Evolutionary conservation across 306 rosid genomes (phyloP).

Genomic region (Lagenaria siceraria): DNA sequence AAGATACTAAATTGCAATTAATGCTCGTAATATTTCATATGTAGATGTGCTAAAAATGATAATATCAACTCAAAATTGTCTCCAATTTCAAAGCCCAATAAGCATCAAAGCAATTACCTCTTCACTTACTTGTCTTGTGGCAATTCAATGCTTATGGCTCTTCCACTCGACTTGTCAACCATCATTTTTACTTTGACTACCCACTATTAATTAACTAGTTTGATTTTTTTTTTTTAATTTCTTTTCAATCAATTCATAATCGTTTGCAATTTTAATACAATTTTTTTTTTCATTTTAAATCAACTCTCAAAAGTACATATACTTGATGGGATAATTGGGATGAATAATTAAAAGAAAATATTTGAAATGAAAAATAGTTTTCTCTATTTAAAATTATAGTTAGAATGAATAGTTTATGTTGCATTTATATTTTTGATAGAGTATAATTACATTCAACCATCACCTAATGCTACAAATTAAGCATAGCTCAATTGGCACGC

Average conservation of each 20-base stretch:
- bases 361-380: no score
- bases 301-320: no score
- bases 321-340: no score
- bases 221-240: background rate
- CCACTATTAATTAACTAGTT: background rate
- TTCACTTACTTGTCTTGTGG: background rate
- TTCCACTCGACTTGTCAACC: background rate
- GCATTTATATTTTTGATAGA: no score
- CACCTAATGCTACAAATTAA: no score
- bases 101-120: background rate
- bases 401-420: no score
- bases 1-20: background rate
- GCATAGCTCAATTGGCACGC: no score
- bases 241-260: background rate
- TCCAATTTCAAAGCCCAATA: background rate
- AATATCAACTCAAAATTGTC: background rate
- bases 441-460: no score
- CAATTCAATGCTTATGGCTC: background rate
- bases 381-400: no score
- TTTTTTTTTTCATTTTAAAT: no score
- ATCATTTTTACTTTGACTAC: background rate
- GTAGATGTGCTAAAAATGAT: background rate
- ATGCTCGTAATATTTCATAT: background rate
- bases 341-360: no score
- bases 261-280: background rate